Percentiles rank a stretch among this genome's conserved stretches.
Evolutionary conservation across 2,329 filamentous ascomycete genomes (phyloP).

Genomic region (Zasmidium cellare): DNA sequence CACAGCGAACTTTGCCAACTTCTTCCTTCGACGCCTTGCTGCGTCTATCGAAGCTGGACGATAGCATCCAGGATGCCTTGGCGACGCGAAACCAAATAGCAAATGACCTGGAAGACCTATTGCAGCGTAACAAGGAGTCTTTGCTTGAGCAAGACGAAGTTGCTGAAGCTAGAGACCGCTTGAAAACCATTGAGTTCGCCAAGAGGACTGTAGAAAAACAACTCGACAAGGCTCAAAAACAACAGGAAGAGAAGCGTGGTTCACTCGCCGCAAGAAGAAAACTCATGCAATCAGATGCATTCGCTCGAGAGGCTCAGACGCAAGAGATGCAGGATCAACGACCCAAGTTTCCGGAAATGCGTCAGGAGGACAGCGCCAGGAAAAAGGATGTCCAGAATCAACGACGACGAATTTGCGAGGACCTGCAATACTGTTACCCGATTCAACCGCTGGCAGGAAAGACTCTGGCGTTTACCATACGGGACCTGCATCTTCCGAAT

Average conservation of each 20-base stretch:
- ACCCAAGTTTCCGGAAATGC: constrained; percentile 46
- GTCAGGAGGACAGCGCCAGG: constrained; percentile 41
- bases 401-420: constrained; percentile 81
- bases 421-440: constrained; percentile 75
- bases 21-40: constrained; percentile 87
- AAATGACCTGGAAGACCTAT: constrained; percentile 67
- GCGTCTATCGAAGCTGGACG: constrained; percentile 83
- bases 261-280: constrained; percentile 66
- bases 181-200: constrained; percentile 49
- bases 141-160: constrained; percentile 37
- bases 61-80: constrained; percentile 86
- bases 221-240: constrained; percentile 61
- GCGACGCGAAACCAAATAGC: constrained; percentile 73
- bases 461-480: constrained; percentile 80
- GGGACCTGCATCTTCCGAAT: constrained; percentile 76
- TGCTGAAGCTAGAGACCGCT: constrained; percentile 45
- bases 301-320: constrained; percentile 26
- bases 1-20: constrained; percentile 54
- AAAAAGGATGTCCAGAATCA: constrained; percentile 76
- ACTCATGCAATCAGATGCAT: constrained; percentile 59
- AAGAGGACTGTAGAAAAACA: constrained; percentile 66
- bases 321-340: constrained; percentile 58
- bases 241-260: constrained; percentile 65
- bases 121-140: constrained; percentile 40
- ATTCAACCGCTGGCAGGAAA: constrained; percentile 67